phyloP scores from a whole-genome alignment of 2,329 filamentous ascomycete genomes.

The Neonectria ditissima region DNA sequence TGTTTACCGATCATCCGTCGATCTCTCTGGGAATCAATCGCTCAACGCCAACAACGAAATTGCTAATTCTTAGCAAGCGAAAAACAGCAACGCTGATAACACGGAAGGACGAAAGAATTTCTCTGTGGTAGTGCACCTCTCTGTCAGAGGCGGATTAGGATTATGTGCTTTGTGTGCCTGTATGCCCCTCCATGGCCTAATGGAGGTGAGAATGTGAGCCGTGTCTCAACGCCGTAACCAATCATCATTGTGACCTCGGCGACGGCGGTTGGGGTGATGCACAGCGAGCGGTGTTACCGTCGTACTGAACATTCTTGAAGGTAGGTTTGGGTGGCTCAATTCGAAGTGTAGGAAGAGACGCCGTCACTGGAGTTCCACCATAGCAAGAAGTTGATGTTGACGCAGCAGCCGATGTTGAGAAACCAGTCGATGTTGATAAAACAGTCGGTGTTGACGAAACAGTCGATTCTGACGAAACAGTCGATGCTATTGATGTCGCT shows the following conservation, averaged over 20 bases:
- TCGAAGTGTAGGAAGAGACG: conserved; percentile 28
- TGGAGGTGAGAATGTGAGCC: not conserved
- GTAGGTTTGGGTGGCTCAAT: conserved; percentile 36
- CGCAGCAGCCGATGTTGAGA: conserved; percentile 41
- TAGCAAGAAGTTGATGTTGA: conserved; percentile 34
- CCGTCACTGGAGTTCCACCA: conserved; percentile 30
- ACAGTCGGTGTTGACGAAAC: too few relatives aligned
- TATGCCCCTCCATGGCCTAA: not conserved
- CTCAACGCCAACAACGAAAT: conserved; percentile 35
- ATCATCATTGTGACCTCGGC: conserved; percentile 39
- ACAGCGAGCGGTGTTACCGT: conserved; percentile 35
- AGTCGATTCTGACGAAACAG: conserved; percentile 37
- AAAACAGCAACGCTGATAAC: not conserved
- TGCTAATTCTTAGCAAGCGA: not conserved
- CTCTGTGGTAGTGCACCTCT: not conserved
- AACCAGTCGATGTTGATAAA: conserved; percentile 36
- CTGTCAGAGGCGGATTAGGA: not conserved
- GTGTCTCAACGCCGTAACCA: not conserved
- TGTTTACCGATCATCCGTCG: conserved; percentile 21
- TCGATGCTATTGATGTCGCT: conserved; percentile 40
- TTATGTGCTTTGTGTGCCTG: not conserved
- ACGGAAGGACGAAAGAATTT: not conserved
- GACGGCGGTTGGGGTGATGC: conserved; percentile 43
- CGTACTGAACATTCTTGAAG: conserved; percentile 41
- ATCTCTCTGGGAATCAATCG: conserved; percentile 33